Conservation (phyloP, 257 asterid genomes). For the Capsicum rhomboideum region DNA sequence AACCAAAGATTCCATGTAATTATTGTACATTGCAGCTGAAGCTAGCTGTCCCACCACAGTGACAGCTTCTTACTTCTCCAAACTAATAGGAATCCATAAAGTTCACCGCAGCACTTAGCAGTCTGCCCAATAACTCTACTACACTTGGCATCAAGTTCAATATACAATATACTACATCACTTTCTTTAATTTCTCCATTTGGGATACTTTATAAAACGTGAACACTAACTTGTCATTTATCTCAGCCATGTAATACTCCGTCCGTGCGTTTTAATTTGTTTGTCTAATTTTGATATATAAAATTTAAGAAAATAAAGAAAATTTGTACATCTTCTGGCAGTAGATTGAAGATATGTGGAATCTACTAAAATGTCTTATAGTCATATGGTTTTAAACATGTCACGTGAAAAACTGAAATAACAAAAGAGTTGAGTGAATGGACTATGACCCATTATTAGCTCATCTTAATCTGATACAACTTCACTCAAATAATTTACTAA, state of each 20-base stretch:
- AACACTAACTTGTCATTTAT: not conserved
- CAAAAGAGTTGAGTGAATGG: too few relatives aligned
- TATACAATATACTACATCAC: not conserved
- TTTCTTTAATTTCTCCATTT: not conserved
- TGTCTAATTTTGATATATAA: not conserved
- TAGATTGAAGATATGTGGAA: not conserved
- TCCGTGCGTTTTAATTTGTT: too few relatives aligned
- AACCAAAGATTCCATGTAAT: not conserved
- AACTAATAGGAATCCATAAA: not conserved
- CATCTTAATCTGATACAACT: too few relatives aligned
- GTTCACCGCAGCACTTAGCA: not conserved
- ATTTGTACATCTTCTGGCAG: rapidly evolving
- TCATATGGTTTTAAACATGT: not conserved
- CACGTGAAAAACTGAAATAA: not conserved
- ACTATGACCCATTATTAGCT: too few relatives aligned
- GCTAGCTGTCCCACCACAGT: not conserved
- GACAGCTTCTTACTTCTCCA: not conserved
- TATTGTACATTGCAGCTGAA: too few relatives aligned
- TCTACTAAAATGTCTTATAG: not conserved
- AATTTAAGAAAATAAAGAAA: not conserved
- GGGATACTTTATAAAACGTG: not conserved
- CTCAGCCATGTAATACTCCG: too few relatives aligned
- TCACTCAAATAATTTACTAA: too few relatives aligned
- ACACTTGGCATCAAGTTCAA: not conserved
- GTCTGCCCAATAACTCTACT: not conserved